Base-by-base conservation (phyloP, 2,329 filamentous ascomycete species). In the Colletotrichum lini region DNA sequence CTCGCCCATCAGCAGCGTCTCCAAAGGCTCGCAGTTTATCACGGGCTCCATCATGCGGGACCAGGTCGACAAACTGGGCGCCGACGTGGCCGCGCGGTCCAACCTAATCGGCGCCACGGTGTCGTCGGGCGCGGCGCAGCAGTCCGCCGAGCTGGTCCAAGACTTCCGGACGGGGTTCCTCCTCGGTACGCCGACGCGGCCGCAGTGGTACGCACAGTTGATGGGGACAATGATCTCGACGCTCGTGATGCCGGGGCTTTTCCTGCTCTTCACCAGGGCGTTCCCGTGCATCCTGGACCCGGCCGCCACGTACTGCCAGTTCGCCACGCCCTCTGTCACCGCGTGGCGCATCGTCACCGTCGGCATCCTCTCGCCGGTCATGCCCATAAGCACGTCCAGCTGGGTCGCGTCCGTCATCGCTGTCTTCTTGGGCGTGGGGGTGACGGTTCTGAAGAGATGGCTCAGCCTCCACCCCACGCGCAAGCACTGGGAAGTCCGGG, bases 161-260 rank as follows among this genome's bases (percentile, higher is more conserved):
- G 60, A 63, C 49, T 54, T 63, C 47, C 15, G 49, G 4, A 44
- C 35, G 3, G 60, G 60, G 26, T 63, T 44, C 38, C 49, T 63
- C 23, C 49, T 63, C 7, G n/a, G 60, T 9, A 63, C 60, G 7
- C 60, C 60, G 4, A 18, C 49, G 4, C 47, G 49, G 4, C 8
- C 35, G 30, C 47, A 63, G 35, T 63, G 30, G 30, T 2, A 42
- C 38, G 60, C 60, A 2, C 60, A 63, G 18, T 18, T 44, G 15
- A 38, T 63, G 30, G 60, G 47, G 4, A 63, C 47, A 2, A n/a
- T 53, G 7, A 30, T 53, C 3, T 26, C 47, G 10, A 30, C 23
- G 18, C 16, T 63, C 23, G 4, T 63, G 18, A 13, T 49, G 4
- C 60, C 60, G 9, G 10, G 10, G 15, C 3, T 63, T 4, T 63